Percentiles rank a stretch among this genome's conserved stretches.
Conservation (phyloP, 352 stramenopile species). For the Thalassiosira hispida region DNA sequence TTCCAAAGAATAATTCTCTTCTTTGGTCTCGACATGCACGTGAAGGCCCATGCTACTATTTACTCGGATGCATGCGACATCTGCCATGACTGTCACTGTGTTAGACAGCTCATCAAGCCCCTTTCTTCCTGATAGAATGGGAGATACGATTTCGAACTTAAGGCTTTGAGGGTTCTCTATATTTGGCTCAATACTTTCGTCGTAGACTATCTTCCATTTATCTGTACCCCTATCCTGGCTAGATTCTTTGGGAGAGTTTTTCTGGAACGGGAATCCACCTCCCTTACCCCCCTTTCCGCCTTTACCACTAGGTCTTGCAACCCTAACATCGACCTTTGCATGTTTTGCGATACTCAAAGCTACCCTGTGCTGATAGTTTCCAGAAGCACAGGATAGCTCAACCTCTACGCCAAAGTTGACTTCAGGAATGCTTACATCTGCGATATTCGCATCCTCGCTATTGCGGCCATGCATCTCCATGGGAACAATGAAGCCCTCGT, state of each 20-base stretch:
- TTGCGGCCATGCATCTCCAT: slow-evolving; percentile 8
- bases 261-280: neutral
- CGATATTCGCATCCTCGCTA: neutral
- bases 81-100: slow-evolving; percentile 22
- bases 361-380: slow-evolving; percentile 14
- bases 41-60: slow-evolving; percentile 52
- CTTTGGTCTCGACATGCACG: slow-evolving; percentile 47
- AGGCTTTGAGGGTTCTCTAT: slow-evolving; percentile 23
- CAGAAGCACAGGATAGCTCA: slow-evolving; percentile 43
- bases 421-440: slow-evolving; percentile 10
- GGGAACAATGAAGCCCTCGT: slow-evolving; percentile 22
- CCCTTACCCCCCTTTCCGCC: slow-evolving; percentile 9
- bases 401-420: slow-evolving; percentile 51
- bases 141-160: slow-evolving; percentile 47
- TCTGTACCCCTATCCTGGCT: slow-evolving; percentile 15
- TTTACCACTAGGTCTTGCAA: slow-evolving; percentile 12
- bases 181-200: slow-evolving; percentile 44
- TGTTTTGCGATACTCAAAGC: slow-evolving; percentile 18
- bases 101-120: slow-evolving; percentile 15
- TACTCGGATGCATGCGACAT: slow-evolving; percentile 30
- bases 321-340: slow-evolving; percentile 16
- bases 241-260: neutral
- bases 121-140: slow-evolving; percentile 33
- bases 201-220: slow-evolving; percentile 47
- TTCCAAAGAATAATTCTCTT: slow-evolving; percentile 15